Percentiles rank a stretch among this genome's conserved stretches.
Conservation (phyloP, 2,329 filamentous ascomycete genomes). For the Cyphellophora europaea region DNA sequence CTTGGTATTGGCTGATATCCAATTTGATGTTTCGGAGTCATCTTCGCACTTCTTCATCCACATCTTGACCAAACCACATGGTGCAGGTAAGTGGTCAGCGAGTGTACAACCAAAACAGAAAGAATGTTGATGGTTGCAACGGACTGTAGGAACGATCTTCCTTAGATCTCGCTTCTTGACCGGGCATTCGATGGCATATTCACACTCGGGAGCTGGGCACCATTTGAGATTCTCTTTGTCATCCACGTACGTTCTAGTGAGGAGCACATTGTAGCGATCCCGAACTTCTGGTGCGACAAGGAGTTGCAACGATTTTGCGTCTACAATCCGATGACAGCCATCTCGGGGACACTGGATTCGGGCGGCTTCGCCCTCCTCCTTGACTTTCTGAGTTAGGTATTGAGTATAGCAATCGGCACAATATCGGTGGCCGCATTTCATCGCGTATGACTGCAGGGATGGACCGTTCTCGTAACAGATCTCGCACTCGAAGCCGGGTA, state of each 20-base stretch:
- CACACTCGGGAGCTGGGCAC: slow-evolving; percentile 97
- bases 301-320: slow-evolving; percentile 76
- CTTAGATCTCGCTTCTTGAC: slow-evolving; percentile 82
- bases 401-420: slow-evolving; percentile 88
- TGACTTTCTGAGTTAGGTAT: slow-evolving; percentile 87
- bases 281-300: slow-evolving; percentile 52
- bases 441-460: slow-evolving; percentile 72
- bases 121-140: slow-evolving; percentile 70
- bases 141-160: slow-evolving; percentile 79
- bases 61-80: slow-evolving; percentile 80
- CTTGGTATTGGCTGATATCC: slow-evolving; percentile 98
- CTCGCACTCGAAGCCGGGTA: slow-evolving; percentile 77
- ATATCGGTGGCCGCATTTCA: slow-evolving; percentile 91
- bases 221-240: slow-evolving; percentile 93
- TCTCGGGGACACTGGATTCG: slow-evolving; percentile 89
- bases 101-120: slow-evolving; percentile 95
- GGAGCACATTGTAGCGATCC: slow-evolving; percentile 67
- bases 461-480: slow-evolving; percentile 90
- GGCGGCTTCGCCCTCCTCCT: slow-evolving; percentile 88
- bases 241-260: slow-evolving; percentile 92
- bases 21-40: slow-evolving; percentile 96
- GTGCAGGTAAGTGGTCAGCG: slow-evolving; percentile 84
- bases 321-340: slow-evolving; percentile 80
- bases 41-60: slow-evolving; percentile 99
- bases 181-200: slow-evolving; percentile 80